A percentile compares a stretch with the other conserved stretches of the same genome.
Conservation (phyloP, 2,329 filamentous ascomycete species). For the Colletotrichum echinochloae region DNA sequence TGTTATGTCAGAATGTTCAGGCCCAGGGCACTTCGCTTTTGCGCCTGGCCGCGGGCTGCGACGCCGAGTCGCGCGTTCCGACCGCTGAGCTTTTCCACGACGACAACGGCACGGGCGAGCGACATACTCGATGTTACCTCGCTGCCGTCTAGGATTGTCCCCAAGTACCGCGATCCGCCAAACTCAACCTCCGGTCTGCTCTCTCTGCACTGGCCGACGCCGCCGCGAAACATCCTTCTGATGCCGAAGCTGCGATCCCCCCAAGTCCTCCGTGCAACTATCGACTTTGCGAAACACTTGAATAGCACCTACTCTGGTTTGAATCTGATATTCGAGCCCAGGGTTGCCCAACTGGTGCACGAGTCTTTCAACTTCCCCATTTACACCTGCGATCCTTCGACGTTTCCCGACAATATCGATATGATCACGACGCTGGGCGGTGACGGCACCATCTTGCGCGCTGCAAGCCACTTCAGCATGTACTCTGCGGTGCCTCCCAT, state of each 20-base stretch:
- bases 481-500: slow-evolving; percentile 87
- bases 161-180: slow-evolving; percentile 71
- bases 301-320: slow-evolving; percentile 82
- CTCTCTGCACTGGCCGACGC: slow-evolving; percentile 65
- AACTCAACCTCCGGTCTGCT: slow-evolving; percentile 62
- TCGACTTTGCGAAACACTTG: slow-evolving; percentile 76
- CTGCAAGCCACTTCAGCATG: slow-evolving; percentile 80
- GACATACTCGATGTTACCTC: slow-evolving; percentile 63
- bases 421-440: slow-evolving; percentile 91
- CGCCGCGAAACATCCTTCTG: slow-evolving; percentile 68
- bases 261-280: slow-evolving; percentile 63
- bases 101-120: slow-evolving; percentile 49
- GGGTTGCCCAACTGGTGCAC: slow-evolving; percentile 79
- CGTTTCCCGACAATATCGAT: slow-evolving; percentile 84
- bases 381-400: slow-evolving; percentile 65
- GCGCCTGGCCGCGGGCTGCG: slow-evolving; percentile 7
- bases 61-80: slow-evolving; percentile 13
- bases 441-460: slow-evolving; percentile 90
- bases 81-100: slow-evolving; percentile 20
- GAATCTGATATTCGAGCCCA: slow-evolving; percentile 84
- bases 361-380: slow-evolving; percentile 78
- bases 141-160: slow-evolving; percentile 68
- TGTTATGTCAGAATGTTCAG: slow-evolving; percentile 5
- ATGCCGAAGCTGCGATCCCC: slow-evolving; percentile 70
- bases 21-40: background rate